A percentile compares a stretch with the other conserved stretches of the same genome.
Evolutionary conservation across 345 rosid genomes (phyloP).

Genomic region (Eucalyptus regnans): DNA sequence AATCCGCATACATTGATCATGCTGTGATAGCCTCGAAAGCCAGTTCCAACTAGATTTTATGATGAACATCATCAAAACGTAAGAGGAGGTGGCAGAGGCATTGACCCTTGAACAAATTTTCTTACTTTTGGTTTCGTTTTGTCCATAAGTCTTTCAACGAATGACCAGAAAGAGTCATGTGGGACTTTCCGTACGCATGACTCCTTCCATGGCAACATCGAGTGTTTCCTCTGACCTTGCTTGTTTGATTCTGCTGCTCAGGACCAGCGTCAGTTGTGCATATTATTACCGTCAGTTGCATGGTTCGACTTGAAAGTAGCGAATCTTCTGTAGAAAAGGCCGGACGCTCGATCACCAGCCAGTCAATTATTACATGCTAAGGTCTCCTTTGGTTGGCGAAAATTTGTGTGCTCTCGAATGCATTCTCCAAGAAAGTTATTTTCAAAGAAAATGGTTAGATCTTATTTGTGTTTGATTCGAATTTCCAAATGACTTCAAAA

Average conservation of each 20-base stretch:
- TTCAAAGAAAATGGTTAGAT: no score
- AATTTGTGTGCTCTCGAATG: background rate
- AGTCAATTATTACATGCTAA: background rate
- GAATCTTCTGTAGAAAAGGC: background rate
- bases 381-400: background rate
- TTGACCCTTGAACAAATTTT: background rate
- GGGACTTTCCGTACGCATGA: background rate
- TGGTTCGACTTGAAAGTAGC: background rate
- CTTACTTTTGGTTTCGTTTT: background rate
- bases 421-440: background rate
- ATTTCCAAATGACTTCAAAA: background rate
- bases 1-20: background rate
- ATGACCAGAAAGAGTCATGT: background rate
- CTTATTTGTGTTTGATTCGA: background rate
- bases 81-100: background rate
- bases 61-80: background rate
- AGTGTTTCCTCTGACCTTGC: background rate
- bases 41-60: background rate
- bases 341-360: background rate
- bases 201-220: background rate
- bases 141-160: background rate
- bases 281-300: background rate
- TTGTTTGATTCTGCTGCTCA: background rate
- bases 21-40: background rate
- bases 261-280: background rate